These are phyloP conservation scores for Pterulicium gracile DNA, from an alignment of 1,284 basidiomycete genomes.

Conservation along the genomic window DNA sequence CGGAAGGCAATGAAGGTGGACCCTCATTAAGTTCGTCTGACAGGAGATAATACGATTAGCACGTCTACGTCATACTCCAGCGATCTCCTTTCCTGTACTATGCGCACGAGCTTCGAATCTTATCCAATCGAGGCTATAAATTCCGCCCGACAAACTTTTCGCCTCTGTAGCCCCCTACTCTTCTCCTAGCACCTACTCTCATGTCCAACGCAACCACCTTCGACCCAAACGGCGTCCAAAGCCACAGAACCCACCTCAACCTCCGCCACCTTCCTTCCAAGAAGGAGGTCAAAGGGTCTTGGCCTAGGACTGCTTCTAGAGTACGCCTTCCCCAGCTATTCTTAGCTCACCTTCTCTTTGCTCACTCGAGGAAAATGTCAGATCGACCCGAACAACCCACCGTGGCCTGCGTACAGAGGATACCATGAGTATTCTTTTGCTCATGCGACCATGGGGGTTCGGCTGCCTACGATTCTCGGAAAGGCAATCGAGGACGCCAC, in stretches of 20 bases:
- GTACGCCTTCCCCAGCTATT: constrained; percentile 24
- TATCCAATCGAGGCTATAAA: background rate
- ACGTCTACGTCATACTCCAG: too few species aligned
- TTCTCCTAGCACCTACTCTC: constrained; percentile 6
- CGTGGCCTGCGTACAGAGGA: constrained; percentile 91
- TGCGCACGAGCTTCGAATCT: too few species aligned
- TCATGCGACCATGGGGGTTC: constrained; percentile 88
- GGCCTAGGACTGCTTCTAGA: constrained; percentile 63
- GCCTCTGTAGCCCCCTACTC: background rate
- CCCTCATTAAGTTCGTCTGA: too few species aligned
- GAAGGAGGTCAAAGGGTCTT: constrained; percentile 55
- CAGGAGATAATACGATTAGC: too few species aligned
- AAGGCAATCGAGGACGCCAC: constrained; percentile 94
- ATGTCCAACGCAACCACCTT: constrained; percentile 8
- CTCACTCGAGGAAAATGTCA: too few species aligned
- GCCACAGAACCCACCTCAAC: constrained; percentile 52
- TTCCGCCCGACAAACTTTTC: background rate
- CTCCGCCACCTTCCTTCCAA: constrained; percentile 64
- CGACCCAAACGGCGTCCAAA: constrained; percentile 25
- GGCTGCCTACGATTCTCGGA: constrained; percentile 90
- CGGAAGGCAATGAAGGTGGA: too few species aligned
- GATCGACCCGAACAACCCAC: constrained; percentile 90
- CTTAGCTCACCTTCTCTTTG: constrained; percentile 5
- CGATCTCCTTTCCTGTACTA: too few species aligned
- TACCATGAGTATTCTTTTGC: constrained; percentile 97